These are phyloP conservation scores for Fraxinus nigra DNA, from an alignment of 305 asterid genomes.

Conservation along the genomic window DNA sequence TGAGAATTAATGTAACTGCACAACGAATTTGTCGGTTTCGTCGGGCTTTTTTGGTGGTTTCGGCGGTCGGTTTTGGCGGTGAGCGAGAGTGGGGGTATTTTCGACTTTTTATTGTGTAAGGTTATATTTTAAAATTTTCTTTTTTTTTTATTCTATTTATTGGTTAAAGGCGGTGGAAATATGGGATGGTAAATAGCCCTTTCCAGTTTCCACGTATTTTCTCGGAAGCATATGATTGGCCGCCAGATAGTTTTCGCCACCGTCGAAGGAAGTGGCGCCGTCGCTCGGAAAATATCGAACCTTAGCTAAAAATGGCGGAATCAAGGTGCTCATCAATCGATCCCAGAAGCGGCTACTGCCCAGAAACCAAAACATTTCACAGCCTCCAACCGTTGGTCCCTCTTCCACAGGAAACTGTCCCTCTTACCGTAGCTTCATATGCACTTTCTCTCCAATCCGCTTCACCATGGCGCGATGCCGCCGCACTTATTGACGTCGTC, in stretches of 20 bases:
- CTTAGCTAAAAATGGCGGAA: constrained; percentile 11
- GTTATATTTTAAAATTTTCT: no score
- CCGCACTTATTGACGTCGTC: constrained; percentile 39
- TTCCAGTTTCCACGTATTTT: no score
- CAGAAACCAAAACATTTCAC: constrained; percentile 32
- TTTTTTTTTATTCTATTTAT: no score
- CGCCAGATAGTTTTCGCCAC: background rate
- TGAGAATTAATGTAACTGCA: no score
- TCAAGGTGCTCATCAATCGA: constrained; percentile 24
- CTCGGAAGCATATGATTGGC: background rate
- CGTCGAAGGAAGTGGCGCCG: background rate
- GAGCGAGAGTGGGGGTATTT: no score
- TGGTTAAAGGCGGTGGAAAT: no score
- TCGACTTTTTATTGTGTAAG: no score
- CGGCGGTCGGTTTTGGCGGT: no score
- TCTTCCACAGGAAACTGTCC: constrained; percentile 41
- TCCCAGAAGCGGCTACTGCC: constrained; percentile 37
- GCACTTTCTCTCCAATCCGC: constrained; percentile 39
- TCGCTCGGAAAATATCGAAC: background rate
- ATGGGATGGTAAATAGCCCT: no score
- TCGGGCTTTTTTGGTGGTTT: no score
- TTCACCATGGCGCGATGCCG: constrained; percentile 19
- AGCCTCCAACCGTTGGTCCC: constrained; percentile 35
- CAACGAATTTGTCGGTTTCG: no score
- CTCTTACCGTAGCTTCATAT: constrained; percentile 41